phyloP scores from a whole-genome alignment of 164 flowering plant species.

The Macadamia integrifolia region DNA sequence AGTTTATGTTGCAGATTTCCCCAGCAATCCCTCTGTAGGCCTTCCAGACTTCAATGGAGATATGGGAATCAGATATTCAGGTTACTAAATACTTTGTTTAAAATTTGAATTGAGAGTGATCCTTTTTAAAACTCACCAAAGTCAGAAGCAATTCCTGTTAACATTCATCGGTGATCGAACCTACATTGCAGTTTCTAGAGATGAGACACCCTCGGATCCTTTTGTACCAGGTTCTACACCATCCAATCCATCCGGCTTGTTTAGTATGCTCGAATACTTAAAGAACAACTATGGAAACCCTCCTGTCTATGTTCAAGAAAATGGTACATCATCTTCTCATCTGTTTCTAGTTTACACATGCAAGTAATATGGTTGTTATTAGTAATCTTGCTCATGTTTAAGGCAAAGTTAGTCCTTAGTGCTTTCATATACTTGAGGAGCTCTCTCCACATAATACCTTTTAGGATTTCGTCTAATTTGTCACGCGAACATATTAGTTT shows the following conservation, averaged over 20 bases:
- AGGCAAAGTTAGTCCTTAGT: not conserved
- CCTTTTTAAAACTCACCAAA: not conserved
- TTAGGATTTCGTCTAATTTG: too few relatives aligned
- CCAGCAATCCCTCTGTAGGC: constrained; percentile 1
- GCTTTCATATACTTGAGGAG: too few relatives aligned
- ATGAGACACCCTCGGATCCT: constrained; percentile 6
- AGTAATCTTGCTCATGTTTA: too few relatives aligned
- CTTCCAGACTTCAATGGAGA: constrained; percentile 12
- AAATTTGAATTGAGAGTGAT: too few relatives aligned
- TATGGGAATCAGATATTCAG: constrained; percentile 14
- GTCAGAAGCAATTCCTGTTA: not conserved
- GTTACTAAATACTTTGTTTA: not conserved
- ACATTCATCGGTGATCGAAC: not conserved
- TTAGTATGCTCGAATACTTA: constrained; percentile 14
- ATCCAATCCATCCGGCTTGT: constrained; percentile 13
- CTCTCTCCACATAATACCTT: too few relatives aligned
- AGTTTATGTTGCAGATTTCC: constrained; percentile 11
- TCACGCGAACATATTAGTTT: too few relatives aligned
- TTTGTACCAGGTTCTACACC: constrained; percentile 7
- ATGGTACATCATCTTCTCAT: constrained; percentile 13
- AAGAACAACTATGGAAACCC: constrained; percentile 25
- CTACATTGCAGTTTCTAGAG: constrained; percentile 11
- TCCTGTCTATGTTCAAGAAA: constrained; percentile 24
- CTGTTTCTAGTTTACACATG: too few relatives aligned
- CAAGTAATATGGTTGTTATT: too few relatives aligned